Base-by-base conservation (phyloP, 176 grass and related monocot species). In the Ensete glaucum region DNA sequence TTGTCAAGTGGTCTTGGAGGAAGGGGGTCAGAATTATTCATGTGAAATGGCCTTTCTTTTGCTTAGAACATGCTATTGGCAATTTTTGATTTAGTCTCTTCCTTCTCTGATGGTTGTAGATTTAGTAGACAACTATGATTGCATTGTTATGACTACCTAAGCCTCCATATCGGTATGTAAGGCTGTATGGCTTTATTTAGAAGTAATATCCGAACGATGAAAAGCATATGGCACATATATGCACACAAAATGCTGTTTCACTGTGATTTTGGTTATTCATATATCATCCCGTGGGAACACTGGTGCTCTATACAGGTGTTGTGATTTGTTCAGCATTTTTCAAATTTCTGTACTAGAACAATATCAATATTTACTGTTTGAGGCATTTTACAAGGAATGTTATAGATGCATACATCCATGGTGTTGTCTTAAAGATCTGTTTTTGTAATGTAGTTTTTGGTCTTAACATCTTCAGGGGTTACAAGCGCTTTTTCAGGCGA, bases 401-500 rank as follows among this genome's bases (percentile, higher is more conserved):
- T 72, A 9, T 10, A 72, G 51, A 12, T 11, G 11, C 17, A 9
- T 23, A 12, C 10, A 14, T 16, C 5, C n/a, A 53, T 58, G 53
- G 16, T 75, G 19, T 75, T 8, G 27, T 19, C 5, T 34, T 16
- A 59, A 43, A 43, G 0, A 59, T 59, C 12, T 60, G 13, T 21
- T 25, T 55, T 43, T 29, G 14, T 13, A 56, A 57, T 75, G 1
- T 11, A 25, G 34, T n/a, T 53, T 2, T 62, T 43, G 1, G 26
- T 60, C 70, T 64, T 51, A 21, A 81, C 73, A 62, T 83, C 82
- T 75, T 81, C 81, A 96, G 93, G 93, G 93, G 93, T 74, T 96
- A 92, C 76, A 96, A 92, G 76, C 84, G 89, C 49, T 92, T 96
- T 80, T 96, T 88, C 73, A 76, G 87, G 24, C 84, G 85, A 54